Base-by-base conservation (phyloP, 345 rosid genomes). In the Corchorus olitorius region DNA sequence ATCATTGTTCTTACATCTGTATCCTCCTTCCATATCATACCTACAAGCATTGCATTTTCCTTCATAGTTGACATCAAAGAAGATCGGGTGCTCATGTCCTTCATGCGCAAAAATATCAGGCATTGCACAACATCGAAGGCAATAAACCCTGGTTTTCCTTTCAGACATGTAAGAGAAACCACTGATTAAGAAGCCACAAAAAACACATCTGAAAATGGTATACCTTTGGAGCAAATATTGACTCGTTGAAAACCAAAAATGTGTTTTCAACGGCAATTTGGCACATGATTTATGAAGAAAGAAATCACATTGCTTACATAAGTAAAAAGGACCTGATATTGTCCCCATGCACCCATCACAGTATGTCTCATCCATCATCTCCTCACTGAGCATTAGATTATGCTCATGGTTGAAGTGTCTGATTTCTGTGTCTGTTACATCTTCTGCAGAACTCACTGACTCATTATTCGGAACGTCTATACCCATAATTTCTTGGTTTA, bases 61-160 rank as follows among this genome's bases (percentile, higher is more conserved):
- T n/a, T 19, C 8, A 19, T n/a, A n/a, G 1, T 55, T 19, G 27
- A 0, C 0, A 55, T 55, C 60, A 19, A 1, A 19, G 60, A 19
- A n/a, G 60, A 55, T 22, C 4, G 1, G 33, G 59, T 17, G 59
- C 10, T 7, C 3, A 54, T n/a, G 20, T 54, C 22, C 59, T 54
- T 2, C 10, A 7, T 19, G 33, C 8, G 6, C 4, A 55, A 55
- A 0, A 12, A 4, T n/a, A 1, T 55, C 60, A 55, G 13, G 17
- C 2, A 55, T 6, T 15, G 27, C 12, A 55, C 19, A 55, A 19
- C 60, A 55, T 55, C 12, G 60, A 55, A 55, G 12, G 60, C 12
- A 55, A 6, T 8, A 0, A 55, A 6, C 2, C 0, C 8, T 8
- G 4, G 6, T 8, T 6, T 0, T 0, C 1, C 0, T 1, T 55